Evolutionary conservation across 345 rosid genomes (phyloP), one percentile per base, ranked within the genome.

Genomic region (Pistacia integerrima): DNA sequence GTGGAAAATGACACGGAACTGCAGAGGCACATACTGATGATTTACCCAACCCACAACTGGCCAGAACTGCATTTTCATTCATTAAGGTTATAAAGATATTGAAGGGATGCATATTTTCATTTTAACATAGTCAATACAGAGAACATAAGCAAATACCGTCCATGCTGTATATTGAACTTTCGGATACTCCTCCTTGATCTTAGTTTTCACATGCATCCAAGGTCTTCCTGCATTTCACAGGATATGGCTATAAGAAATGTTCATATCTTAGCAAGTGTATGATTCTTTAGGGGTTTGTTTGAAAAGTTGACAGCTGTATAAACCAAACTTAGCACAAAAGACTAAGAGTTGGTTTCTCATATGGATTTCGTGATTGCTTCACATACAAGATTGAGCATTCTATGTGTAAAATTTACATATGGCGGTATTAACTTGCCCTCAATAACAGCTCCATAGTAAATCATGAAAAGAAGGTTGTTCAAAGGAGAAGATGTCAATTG

Each of bases 41-140:
- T 95, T 95, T 67, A 95, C 59, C 98, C 97, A 93, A 28, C 98
- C 96, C 64, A 90, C 93, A 11, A 90, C 87, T 0, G 98, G 99
- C 91, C 97, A 92, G 87, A 93, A 92, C 99, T 95, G 89, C 82
- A 79, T 77, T 76, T 74, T 48, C 61, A 64, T 61, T 46, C 44
- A 73, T 71, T 59, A 8, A 74, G 44, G 49, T 66, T 69, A 22
- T 38, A 69, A 20, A 67, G 63, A 6, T 13, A 22, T 56, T 33
- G 9, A 64, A 18, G 18, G 14, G 49, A 17, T 33, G 57, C 3
- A 69, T 66, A 25, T 56, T 63, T 68, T 77, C 65, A 11, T 77
- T 51, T 64, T 18, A 82, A 20, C 17, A n/a, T 12, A 36, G 33
- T 28, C 30, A 18, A 17, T 52, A 64, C 35, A 25, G 22, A 58